A percentile compares a stretch with the other conserved stretches of the same genome.
Conservation (phyloP, 352 stramenopile species). For the Phytophthora uliginosa region DNA sequence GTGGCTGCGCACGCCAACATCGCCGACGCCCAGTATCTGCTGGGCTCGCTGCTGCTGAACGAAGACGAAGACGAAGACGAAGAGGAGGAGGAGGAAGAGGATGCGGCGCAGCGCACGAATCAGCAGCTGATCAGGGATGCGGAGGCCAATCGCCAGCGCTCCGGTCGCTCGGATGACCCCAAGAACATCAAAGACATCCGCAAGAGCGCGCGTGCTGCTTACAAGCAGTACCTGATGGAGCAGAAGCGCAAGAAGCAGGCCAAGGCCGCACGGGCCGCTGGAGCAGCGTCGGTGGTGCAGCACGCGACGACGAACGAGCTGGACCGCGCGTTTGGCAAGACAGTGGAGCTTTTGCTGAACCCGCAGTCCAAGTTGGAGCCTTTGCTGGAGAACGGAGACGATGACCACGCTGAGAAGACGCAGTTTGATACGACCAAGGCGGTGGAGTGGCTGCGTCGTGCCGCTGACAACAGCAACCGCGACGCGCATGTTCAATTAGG, state of each 20-base stretch:
- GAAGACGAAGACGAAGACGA: constrained; percentile 64
- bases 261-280: constrained; percentile 16
- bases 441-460: constrained; percentile 85
- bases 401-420: constrained; percentile 21
- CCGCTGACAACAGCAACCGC: constrained; percentile 78
- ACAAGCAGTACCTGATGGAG: constrained; percentile 78
- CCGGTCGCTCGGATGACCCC: constrained; percentile 51
- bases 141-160: constrained; percentile 73
- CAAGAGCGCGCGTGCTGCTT: constrained; percentile 78
- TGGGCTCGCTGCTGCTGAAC: constrained; percentile 70
- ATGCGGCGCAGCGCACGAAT: constrained; percentile 29
- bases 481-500: constrained; percentile 86
- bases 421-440: constrained; percentile 72
- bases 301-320: constrained; percentile 68
- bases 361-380: constrained; percentile 61
- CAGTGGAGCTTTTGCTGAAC: constrained; percentile 76
- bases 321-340: constrained; percentile 79
- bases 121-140: constrained; percentile 73
- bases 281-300: constrained; percentile 51
- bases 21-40: constrained; percentile 79
- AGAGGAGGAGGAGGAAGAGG: constrained; percentile 42
- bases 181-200: constrained; percentile 82
- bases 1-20: constrained; percentile 74
- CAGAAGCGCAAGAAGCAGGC: constrained; percentile 52
- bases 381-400: constrained; percentile 37